phyloP scores from a whole-genome alignment of 441 rosid species.

The Jatropha multifida region DNA sequence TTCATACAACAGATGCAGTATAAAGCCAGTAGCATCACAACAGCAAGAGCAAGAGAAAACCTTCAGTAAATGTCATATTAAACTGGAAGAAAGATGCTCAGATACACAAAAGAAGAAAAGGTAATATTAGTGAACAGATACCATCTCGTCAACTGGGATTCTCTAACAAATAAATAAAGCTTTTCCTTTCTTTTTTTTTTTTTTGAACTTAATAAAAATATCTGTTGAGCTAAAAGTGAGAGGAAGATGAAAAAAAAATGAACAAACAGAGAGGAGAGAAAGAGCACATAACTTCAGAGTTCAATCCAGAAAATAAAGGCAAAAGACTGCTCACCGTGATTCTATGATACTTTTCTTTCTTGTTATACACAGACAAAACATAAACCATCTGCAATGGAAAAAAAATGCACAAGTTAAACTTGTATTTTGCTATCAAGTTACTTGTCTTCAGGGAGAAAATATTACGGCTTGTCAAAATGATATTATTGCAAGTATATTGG shows the following conservation, averaged over 20 bases:
- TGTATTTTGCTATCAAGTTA: neutral
- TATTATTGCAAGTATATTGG: neutral
- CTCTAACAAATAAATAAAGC: neutral
- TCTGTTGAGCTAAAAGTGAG: neutral
- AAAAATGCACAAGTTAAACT: conserved; percentile 1
- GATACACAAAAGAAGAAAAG: neutral
- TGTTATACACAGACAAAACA: conserved; percentile 88
- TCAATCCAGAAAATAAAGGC: conserved; percentile 22
- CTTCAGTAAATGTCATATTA: neutral
- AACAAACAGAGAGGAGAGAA: neutral
- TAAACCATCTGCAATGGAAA: conserved; percentile 83
- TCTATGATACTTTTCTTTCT: conserved; percentile 87
- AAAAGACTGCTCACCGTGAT: conserved; percentile 61
- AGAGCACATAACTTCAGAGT: conserved; percentile 9
- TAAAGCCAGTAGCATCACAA: neutral
- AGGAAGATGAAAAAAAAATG: neutral
- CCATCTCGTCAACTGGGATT: conserved; percentile 1
- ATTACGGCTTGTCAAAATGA: neutral
- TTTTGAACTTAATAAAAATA: too few relatives aligned
- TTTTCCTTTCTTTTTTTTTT: too few relatives aligned
- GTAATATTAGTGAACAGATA: neutral
- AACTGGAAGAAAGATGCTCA: neutral
- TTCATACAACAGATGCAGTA: neutral
- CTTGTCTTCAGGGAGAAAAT: neutral
- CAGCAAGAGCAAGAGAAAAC: neutral